Percentiles rank a stretch among this genome's conserved stretches.
Evolutionary conservation across 805 yeast genomes (phyloP).

Genomic region (Ogataea corticis): DNA sequence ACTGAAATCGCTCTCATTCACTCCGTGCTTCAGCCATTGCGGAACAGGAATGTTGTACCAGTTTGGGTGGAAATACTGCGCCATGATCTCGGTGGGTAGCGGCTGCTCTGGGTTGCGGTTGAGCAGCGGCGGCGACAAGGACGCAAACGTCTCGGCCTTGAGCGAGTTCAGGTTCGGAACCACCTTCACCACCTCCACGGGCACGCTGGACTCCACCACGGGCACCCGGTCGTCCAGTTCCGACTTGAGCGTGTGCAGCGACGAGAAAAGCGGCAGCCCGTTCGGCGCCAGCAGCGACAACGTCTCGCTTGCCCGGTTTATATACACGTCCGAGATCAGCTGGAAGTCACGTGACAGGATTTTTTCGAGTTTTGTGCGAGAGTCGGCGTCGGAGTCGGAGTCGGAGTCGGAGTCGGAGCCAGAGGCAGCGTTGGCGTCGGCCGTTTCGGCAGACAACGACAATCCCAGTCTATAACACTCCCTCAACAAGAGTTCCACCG

Average conservation of each 20-base stretch:
- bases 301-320: conserved; percentile 62
- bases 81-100: conserved; percentile 44
- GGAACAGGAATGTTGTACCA: conserved; percentile 67
- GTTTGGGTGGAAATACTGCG: conserved; percentile 57
- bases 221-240: conserved; percentile 73
- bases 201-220: conserved; percentile 53
- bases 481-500: conserved; percentile 62
- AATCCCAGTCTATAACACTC: conserved; percentile 49
- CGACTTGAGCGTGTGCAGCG: conserved; percentile 63
- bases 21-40: conserved; percentile 56
- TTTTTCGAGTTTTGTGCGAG: conserved; percentile 34
- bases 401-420: too few species aligned
- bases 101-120: conserved; percentile 16
- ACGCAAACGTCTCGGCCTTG: conserved; percentile 44
- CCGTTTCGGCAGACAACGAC: not conserved
- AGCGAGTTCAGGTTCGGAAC: conserved; percentile 50
- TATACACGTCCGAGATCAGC: conserved; percentile 54
- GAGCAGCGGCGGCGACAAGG: conserved; percentile 39
- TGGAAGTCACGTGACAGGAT: conserved; percentile 58
- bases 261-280: conserved; percentile 78
- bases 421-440: too few species aligned
- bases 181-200: conserved; percentile 65
- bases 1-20: conserved; percentile 41
- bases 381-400: conserved; percentile 12
- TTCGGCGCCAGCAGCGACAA: conserved; percentile 56